Evolutionary conservation across 257 asterid species (phyloP).

Genomic region (Jacaranda copaia): DNA sequence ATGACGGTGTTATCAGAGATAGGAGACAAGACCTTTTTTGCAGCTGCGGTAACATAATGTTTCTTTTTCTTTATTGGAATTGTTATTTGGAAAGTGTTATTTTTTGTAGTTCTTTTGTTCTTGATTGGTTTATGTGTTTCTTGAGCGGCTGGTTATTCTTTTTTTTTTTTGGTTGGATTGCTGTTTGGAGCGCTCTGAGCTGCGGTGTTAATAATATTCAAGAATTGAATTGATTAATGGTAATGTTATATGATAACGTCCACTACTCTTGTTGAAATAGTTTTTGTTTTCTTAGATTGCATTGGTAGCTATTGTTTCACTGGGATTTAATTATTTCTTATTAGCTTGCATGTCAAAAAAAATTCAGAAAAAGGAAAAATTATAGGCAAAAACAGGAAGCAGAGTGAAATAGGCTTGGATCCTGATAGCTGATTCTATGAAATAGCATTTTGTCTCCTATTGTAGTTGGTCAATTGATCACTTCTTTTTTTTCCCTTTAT

Average conservation of each 20-base stretch:
- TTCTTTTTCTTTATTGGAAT: neutral
- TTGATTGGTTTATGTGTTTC: neutral
- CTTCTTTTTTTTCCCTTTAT: neutral
- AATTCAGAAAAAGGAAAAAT: too few species aligned
- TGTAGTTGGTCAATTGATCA: neutral
- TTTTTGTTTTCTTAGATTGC: neutral
- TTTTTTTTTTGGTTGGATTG: conserved; percentile 16
- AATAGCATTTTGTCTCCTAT: neutral
- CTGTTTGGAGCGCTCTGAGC: conserved; percentile 27
- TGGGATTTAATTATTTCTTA: neutral
- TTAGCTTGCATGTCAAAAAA: neutral
- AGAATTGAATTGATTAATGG: neutral
- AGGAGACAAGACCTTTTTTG: conserved; percentile 94
- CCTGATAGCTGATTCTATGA: neutral
- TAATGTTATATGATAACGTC: neutral
- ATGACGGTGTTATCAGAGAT: conserved; percentile 96
- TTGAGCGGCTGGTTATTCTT: neutral
- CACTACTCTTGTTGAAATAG: neutral
- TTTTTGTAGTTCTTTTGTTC: neutral
- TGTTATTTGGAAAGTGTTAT: neutral
- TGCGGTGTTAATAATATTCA: conserved; percentile 15
- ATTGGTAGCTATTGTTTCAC: neutral
- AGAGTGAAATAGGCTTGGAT: neutral
- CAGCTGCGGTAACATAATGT: conserved; percentile 80
- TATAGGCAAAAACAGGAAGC: too few species aligned